Percentiles rank a stretch among this genome's conserved stretches.
These are phyloP conservation scores for Lepiota brunneoincarnata DNA, from an alignment of 768 basidiomycete genomes.

Conservation along the genomic window DNA sequence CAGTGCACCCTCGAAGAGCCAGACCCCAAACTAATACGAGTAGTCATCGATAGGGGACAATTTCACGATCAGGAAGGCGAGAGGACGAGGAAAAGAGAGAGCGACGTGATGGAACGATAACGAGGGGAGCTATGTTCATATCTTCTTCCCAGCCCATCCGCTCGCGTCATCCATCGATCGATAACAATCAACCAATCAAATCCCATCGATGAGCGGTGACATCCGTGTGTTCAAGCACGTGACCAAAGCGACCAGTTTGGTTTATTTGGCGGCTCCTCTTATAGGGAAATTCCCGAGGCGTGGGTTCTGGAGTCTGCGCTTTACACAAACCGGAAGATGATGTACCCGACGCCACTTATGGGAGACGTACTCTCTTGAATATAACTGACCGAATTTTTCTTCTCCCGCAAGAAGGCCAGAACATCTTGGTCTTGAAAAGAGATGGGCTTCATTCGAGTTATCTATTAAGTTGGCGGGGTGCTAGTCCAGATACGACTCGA, in stretches of 20 bases:
- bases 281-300: no score
- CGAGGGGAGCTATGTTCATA: background rate
- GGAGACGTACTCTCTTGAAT: no score
- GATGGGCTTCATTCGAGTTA: no score
- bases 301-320: no score
- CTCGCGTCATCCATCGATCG: constrained; percentile 7
- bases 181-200: constrained; percentile 6
- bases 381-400: no score
- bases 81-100: background rate
- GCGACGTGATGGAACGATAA: constrained; percentile 8
- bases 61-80: background rate
- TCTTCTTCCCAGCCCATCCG: background rate
- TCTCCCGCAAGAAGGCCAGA: no score
- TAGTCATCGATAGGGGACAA: constrained; percentile 2
- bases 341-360: no score
- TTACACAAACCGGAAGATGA: no score
- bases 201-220: constrained; percentile 6
- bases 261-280: no score
- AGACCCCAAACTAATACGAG: background rate
- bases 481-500: no score
- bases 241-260: background rate
- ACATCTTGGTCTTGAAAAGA: no score
- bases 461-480: no score
- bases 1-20: background rate
- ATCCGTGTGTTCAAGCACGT: background rate